Evolutionary conservation across 1,139 yeast species (phyloP), one percentile per base, ranked within the genome.

Genomic region (Candida sp.): DNA sequence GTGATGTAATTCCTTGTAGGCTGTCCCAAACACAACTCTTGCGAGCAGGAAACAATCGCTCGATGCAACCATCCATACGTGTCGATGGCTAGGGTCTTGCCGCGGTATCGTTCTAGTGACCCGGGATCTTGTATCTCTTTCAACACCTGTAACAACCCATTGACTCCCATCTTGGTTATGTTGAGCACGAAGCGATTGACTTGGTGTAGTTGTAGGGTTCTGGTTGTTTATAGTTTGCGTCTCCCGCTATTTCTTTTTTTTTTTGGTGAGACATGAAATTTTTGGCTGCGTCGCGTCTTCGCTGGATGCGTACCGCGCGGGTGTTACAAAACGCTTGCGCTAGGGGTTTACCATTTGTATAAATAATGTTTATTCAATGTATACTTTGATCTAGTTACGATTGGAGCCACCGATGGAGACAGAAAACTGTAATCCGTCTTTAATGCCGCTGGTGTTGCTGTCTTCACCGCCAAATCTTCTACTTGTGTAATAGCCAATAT

Each of bases 1-100:
- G 77, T 77, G 38, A 88, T 67, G 63, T 88, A 90, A 58, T 80
- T 81, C 5, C 80, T 74, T 0, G 98, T 91, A 0, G 93, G 92
- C 48, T 73, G 69, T 27, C 85, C 90, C 52, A 81, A 74, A 9
- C 93, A 92, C 46, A 96, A 74, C 49, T 94, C 97, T 67, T 83
- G 84, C 0, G 98, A 90, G 70, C 99, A 93, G 11, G 91, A 76
- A 45, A 88, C 80, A 3, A 90, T 84, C 3, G 96, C 93, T 54
- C 91, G 83, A 68, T 96, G 99, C 8, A 96, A 79, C 99, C 99
- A 96, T 1, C 98, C 94, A 64, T 92, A 96, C 0, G 97, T 94
- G 65, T 96, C 99, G 25, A 96, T 86, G 0, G 97, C 99, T 44
- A 96, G 72, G 0, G 91, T 85, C 62, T 85, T 80, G 1, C 97